These are phyloP conservation scores for Penicillium atrosanguineum DNA, from an alignment of 495 filamentous ascomycete genomes.

Conservation along the genomic window DNA sequence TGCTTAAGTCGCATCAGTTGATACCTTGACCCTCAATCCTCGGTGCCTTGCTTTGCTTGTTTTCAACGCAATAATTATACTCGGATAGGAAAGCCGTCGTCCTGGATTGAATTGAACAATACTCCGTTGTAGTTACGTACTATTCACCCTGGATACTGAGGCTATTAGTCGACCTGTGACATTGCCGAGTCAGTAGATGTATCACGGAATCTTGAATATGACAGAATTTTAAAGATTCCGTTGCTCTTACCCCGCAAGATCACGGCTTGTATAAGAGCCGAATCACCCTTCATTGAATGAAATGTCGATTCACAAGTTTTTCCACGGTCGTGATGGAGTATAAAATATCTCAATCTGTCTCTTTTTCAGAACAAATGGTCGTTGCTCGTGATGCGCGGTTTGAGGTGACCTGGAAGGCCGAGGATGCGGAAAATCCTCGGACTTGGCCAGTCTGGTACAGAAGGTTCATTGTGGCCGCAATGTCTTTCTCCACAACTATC, in stretches of 20 bases:
- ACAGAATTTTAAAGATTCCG: conserved; percentile 27
- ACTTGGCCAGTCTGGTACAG: conserved; percentile 70
- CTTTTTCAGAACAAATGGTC: neutral
- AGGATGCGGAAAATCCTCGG: conserved; percentile 61
- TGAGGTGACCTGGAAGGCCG: conserved; percentile 62
- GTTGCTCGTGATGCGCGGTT: conserved; percentile 45
- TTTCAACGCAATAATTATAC: no score
- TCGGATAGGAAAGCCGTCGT: no score
- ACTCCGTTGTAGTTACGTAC: no score
- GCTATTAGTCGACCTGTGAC: neutral
- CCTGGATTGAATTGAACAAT: no score
- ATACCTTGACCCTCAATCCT: no score
- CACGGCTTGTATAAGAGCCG: neutral
- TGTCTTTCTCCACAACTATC: conserved; percentile 64
- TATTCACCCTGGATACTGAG: no score
- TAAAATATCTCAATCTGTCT: neutral
- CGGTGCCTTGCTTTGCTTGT: no score
- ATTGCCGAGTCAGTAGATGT: neutral
- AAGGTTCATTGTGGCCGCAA: conserved; percentile 51
- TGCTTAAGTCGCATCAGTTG: no score
- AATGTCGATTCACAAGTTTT: neutral
- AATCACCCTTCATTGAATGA: neutral
- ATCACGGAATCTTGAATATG: conserved; percentile 23
- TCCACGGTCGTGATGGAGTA: neutral
- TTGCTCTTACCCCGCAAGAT: conserved; percentile 8